Evolutionary conservation across 2,329 filamentous ascomycete genomes (phyloP), one percentile per base, ranked within the genome.

Genomic region (Botrytis tulipae): DNA sequence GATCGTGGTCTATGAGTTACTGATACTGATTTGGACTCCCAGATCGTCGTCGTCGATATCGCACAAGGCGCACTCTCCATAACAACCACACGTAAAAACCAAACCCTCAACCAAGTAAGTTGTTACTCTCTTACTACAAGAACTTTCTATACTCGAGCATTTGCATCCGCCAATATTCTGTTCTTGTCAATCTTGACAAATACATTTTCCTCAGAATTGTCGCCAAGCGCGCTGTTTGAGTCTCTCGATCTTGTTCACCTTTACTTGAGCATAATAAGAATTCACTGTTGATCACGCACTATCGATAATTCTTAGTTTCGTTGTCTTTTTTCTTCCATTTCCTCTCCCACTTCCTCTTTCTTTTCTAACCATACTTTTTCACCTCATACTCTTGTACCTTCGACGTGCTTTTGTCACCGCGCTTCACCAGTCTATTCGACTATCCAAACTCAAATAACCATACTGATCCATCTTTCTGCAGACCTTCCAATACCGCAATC

Each of bases 401-500:
- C 12, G 10, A 46, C 37, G n/a, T 37, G 22, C 48, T 1, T 16
- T 22, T 25, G 57, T 20, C 16, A n/a, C 42, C 32, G 4, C 12
- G 20, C 25, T 29, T 54, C 12, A 18, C 60, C 40, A 12, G 48
- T 18, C 48, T 32, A 44, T 29, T 9, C 37, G 12, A 12, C 20
- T 5, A 42, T 48, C 14, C 35, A 57, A 46, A 44, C 0, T 7
- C 8, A 63, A 35, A 29, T 25, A 65, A 29, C 57, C 48, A 73
- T 51, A 71, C 44, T 60, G 37, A 71, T 60, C 20, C 22, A 61
- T 61, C 51, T 72, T 22, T 69, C 46, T 48, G 25, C 16, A 72
- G n/a, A 48, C 12, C 37, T 60, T 46, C 10, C 25, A 71, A 0
- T 71, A 66, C 20, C 77, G 48, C 59, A 76, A 81, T 29, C 1